Base-by-base conservation (phyloP, 2,329 filamentous ascomycete species). In the Pezicula carpinea region DNA sequence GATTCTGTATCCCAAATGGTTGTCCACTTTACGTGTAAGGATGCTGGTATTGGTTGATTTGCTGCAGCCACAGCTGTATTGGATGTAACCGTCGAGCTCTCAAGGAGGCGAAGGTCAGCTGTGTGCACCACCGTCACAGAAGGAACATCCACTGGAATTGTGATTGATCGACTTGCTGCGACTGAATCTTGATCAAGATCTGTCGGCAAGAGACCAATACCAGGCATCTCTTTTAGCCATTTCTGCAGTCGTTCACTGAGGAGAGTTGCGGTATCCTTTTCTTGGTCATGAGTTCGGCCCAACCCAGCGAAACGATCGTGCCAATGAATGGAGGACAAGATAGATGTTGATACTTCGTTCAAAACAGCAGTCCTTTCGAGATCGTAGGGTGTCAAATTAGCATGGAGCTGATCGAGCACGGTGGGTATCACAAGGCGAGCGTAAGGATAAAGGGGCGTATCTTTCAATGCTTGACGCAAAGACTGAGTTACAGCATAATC, bases 141-240 rank as follows among this genome's bases (percentile, higher is more conserved):
- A 0, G 92, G 92, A 1, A 99, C 82, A 49, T 96, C 89, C 13
- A 99, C 91, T 0, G 91, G 88, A 44, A 99, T 95, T 23, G 86
- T 73, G 56, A 99, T 91, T 11, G 82, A 83, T 17, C 77, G 76
- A 51, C 66, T 73, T 17, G 76, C 70, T 18, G 66, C 44, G n/a
- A 63, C 53, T 1, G 53, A 52, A 10, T 57, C 58, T 21, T 57
- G 48, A 32, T 55, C 51, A 23, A 53, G 47, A 35, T 49, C 45
- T 17, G 59, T 43, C 7, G 53, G 57, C 6, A 54, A 42, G 19
- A 62, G 46, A 23, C 52, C 48, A 17, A 63, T 60, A 6, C 31
- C 49, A 3, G 55, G 50, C 17, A 46, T 58, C 29, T 56, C 32
- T 29, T 57, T 42, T 34, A 55, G 54, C 56, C 64, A 63, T 8